Evolutionary conservation across 2,329 filamentous ascomycete genomes (phyloP).

Genomic region (Fusarium torulosum): DNA sequence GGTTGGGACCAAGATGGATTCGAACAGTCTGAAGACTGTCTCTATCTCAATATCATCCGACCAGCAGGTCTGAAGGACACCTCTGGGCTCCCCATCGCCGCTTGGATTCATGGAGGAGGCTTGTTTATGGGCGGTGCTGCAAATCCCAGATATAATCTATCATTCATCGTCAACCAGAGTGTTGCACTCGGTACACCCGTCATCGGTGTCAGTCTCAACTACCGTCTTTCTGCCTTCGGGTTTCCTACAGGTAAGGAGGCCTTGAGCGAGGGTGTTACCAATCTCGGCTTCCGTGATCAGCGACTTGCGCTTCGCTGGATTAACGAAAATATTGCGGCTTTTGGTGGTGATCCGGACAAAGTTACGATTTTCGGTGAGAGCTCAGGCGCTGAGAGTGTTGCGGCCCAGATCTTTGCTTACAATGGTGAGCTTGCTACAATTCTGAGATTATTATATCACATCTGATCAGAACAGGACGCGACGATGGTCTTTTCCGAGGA

Average conservation of each 20-base stretch:
- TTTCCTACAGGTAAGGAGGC: conserved; percentile 59
- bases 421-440: conserved; percentile 49
- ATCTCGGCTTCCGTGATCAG: conserved; percentile 64
- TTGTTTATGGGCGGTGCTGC: conserved; percentile 51
- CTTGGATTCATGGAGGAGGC: conserved; percentile 68
- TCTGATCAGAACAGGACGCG: conserved; percentile 49
- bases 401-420: conserved; percentile 30
- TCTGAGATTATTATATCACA: accelerated
- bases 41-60: conserved; percentile 72
- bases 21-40: conserved; percentile 65
- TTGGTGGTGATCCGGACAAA: conserved; percentile 59
- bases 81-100: conserved; percentile 64
- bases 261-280: conserved; percentile 57
- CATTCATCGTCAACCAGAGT: conserved; percentile 66
- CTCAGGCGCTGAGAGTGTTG: conserved; percentile 55
- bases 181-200: conserved; percentile 60
- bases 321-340: conserved; percentile 60
- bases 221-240: conserved; percentile 63
- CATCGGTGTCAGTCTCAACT: conserved; percentile 63
- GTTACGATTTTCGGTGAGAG: conserved; percentile 66
- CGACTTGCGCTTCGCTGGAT: conserved; percentile 62
- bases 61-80: conserved; percentile 59
- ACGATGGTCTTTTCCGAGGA: conserved; percentile 64
- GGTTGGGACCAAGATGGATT: conserved; percentile 51
- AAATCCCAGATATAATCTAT: conserved; percentile 70